These are phyloP conservation scores for Phialophora expanda DNA, from an alignment of 2,329 filamentous ascomycete genomes.

Conservation along the genomic window DNA sequence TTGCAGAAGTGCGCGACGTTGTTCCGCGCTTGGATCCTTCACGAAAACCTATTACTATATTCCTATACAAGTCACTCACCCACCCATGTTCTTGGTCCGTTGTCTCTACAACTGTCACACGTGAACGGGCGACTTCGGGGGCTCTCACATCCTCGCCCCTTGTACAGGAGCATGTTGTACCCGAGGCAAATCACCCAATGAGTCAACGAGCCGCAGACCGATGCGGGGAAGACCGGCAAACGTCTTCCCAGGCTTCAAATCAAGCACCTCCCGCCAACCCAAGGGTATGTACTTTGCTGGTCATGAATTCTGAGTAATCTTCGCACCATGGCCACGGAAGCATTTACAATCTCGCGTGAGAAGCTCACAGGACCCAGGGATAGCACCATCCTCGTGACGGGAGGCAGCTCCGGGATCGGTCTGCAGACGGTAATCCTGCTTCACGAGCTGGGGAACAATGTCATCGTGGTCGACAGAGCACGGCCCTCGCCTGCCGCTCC, in stretches of 20 bases:
- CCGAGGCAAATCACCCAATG: background rate
- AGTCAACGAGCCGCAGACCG: background rate
- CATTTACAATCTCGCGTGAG: constrained; percentile 43
- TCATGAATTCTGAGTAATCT: too few relatives aligned
- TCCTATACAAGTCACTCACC: too few relatives aligned
- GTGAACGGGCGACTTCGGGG: background rate
- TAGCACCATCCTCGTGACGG: constrained; percentile 47
- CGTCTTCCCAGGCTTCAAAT: too few relatives aligned
- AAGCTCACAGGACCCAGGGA: constrained; percentile 34
- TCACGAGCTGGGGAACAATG: constrained; percentile 48
- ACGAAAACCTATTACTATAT: too few relatives aligned
- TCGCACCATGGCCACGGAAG: constrained; percentile 27
- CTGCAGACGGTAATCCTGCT: constrained; percentile 50
- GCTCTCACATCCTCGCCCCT: too few relatives aligned
- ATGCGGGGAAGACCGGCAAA: background rate
- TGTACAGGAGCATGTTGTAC: background rate
- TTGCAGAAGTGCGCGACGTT: too few relatives aligned
- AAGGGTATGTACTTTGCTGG: too few relatives aligned
- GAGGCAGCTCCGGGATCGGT: constrained; percentile 50
- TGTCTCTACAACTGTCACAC: background rate
- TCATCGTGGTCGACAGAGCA: constrained; percentile 49
- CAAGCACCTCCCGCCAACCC: too few relatives aligned
- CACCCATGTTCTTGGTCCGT: too few relatives aligned
- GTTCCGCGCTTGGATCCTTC: too few relatives aligned
- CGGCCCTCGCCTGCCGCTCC: constrained; percentile 39